Evolutionary conservation across 148 eudicot species (phyloP).

Genomic region (Spergularia marina): DNA sequence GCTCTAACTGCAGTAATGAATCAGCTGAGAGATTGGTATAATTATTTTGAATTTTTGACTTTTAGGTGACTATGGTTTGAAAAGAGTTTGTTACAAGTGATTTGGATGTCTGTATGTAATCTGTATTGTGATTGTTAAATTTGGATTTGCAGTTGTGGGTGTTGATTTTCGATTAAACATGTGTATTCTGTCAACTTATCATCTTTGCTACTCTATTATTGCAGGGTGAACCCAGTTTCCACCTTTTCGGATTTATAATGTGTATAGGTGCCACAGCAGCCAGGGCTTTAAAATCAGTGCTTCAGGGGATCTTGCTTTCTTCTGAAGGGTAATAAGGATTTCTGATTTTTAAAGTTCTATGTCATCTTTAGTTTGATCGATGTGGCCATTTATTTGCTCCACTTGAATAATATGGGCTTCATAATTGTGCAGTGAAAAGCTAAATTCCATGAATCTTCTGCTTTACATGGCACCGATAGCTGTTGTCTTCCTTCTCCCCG

Average conservation of each 20-base stretch:
- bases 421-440: constrained; percentile 57
- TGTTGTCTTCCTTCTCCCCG: constrained; percentile 81
- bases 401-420: neutral
- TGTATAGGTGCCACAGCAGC: constrained; percentile 96
- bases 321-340: constrained; percentile 75
- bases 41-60: neutral
- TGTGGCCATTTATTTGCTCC: neutral
- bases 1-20: neutral
- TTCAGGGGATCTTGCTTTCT: constrained; percentile 92
- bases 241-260: constrained; percentile 86
- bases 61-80: neutral
- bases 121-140: constrained; percentile 3
- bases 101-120: neutral
- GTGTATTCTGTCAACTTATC: constrained; percentile 20
- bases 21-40: neutral
- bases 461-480: constrained; percentile 97
- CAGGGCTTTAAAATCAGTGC: constrained; percentile 82
- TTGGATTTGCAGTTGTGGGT: neutral
- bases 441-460: constrained; percentile 92
- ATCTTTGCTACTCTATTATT: constrained; percentile 1
- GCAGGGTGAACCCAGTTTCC: constrained; percentile 93
- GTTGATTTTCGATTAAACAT: neutral
- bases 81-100: neutral
- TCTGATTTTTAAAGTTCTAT: constrained; percentile 9
- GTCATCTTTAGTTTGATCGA: neutral